Evolutionary conservation across 202 grass and related monocot species (phyloP).

Genomic region (Setaria viridis): DNA sequence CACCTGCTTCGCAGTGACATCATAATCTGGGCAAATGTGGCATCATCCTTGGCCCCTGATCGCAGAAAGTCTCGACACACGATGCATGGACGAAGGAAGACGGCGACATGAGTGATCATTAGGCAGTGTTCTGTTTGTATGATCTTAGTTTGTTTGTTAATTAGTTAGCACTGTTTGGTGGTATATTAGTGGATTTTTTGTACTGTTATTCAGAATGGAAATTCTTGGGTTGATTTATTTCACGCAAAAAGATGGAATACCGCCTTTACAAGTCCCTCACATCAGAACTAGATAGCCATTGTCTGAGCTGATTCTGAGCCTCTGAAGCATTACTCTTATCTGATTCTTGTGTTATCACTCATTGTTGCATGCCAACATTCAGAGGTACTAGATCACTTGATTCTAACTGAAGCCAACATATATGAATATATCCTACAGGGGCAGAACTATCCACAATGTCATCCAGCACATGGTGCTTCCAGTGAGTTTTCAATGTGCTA

Average conservation of each 20-base stretch:
- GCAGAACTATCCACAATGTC: neutral
- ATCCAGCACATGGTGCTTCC: neutral
- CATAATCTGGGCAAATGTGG: conserved; percentile 24
- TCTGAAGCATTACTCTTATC: conserved; percentile 2
- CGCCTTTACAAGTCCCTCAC: conserved; percentile 12
- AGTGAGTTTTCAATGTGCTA: neutral
- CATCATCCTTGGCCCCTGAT: conserved; percentile 1
- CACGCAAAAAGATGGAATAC: conserved; percentile 24
- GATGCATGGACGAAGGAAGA: conserved; percentile 30
- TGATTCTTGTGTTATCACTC: neutral
- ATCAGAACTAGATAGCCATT: conserved; percentile 25
- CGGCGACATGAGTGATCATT: neutral
- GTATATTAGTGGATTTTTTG: conserved; percentile 48
- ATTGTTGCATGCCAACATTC: neutral
- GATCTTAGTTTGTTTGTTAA: conserved; percentile 52
- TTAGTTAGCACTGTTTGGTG: conserved; percentile 37
- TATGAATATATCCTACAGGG: neutral
- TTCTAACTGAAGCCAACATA: neutral
- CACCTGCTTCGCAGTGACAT: conserved; percentile 33
- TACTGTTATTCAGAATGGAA: conserved; percentile 36
- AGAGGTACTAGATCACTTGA: conserved; percentile 3
- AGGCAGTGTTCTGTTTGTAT: conserved; percentile 48
- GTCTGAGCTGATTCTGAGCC: neutral
- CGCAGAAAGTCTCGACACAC: neutral
- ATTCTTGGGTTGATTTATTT: conserved; percentile 38